These are phyloP conservation scores for Aechmea fasciata DNA, from an alignment of 176 grass and related monocot species.

Conservation along the genomic window DNA sequence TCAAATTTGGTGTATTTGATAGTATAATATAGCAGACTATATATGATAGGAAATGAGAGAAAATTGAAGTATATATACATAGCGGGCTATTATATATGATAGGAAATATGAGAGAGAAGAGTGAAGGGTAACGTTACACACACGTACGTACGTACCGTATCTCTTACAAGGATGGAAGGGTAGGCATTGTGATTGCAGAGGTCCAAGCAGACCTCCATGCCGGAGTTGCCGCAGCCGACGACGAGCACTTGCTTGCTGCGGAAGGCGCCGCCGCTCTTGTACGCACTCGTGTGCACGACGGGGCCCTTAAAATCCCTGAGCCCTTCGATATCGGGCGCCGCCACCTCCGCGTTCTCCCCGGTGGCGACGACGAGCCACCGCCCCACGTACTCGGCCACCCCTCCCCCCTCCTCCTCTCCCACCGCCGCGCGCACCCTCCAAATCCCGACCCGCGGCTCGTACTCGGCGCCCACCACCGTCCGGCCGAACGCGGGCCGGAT, in stretches of 20 bases:
- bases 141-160: too few relatives aligned
- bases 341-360: constrained; percentile 85
- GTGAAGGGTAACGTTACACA: background rate
- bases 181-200: constrained; percentile 76
- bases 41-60: too few relatives aligned
- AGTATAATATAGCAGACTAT: too few relatives aligned
- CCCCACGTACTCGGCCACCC: constrained; percentile 39
- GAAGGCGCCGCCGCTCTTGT: constrained; percentile 58
- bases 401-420: constrained; percentile 1
- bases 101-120: background rate
- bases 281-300: constrained; percentile 70
- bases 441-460: constrained; percentile 30
- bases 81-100: background rate
- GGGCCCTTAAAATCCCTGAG: constrained; percentile 41
- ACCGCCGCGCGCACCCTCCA: constrained; percentile 40
- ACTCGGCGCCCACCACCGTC: constrained; percentile 54
- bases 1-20: too few relatives aligned
- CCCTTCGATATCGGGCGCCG: constrained; percentile 60
- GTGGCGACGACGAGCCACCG: constrained; percentile 86
- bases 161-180: constrained; percentile 78
- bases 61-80: too few relatives aligned
- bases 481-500: constrained; percentile 57
- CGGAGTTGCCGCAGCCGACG: constrained; percentile 84
- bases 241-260: constrained; percentile 62
- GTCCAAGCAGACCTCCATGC: constrained; percentile 97